These are phyloP conservation scores for Ambrosia trifida DNA, from an alignment of 129 eudicot genomes.

Conservation along the genomic window DNA sequence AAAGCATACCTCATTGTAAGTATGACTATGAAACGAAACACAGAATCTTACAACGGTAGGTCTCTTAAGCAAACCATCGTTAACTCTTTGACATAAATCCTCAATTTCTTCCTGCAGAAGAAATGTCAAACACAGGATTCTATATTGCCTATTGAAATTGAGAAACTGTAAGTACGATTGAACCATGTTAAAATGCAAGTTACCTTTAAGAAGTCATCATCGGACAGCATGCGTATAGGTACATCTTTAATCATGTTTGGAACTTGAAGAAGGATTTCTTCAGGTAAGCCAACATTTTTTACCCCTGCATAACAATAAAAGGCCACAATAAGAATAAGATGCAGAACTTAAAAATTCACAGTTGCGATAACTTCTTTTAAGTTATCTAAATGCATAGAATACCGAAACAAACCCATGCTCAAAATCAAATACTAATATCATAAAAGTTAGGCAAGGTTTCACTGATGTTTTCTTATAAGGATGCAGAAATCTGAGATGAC, in stretches of 20 bases:
- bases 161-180: neutral
- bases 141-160: neutral
- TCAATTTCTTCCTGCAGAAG: constrained; percentile 86
- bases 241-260: constrained; percentile 54
- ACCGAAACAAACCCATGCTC: constrained; percentile 4
- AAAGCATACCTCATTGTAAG: neutral
- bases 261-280: constrained; percentile 54
- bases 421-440: neutral
- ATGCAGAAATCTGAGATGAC: too few species aligned
- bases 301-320: constrained; percentile 46
- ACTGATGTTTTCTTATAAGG: constrained; percentile 1
- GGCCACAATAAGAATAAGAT: constrained; percentile 13
- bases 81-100: constrained; percentile 60
- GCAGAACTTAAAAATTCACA: neutral
- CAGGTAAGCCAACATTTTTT: constrained; percentile 34
- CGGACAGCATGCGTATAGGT: constrained; percentile 59
- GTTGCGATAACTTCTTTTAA: constrained; percentile 3
- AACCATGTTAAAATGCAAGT: constrained; percentile 17
- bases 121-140: constrained; percentile 10
- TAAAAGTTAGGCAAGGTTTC: neutral
- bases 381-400: constrained; percentile 13
- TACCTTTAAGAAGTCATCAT: constrained; percentile 81
- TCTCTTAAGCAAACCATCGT: constrained; percentile 61
- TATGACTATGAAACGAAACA: neutral
- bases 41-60: constrained; percentile 75